Evolutionary conservation across 2,329 filamentous ascomycete genomes (phyloP), one percentile per base, ranked within the genome.

Genomic region (Metarhizium robertsii): DNA sequence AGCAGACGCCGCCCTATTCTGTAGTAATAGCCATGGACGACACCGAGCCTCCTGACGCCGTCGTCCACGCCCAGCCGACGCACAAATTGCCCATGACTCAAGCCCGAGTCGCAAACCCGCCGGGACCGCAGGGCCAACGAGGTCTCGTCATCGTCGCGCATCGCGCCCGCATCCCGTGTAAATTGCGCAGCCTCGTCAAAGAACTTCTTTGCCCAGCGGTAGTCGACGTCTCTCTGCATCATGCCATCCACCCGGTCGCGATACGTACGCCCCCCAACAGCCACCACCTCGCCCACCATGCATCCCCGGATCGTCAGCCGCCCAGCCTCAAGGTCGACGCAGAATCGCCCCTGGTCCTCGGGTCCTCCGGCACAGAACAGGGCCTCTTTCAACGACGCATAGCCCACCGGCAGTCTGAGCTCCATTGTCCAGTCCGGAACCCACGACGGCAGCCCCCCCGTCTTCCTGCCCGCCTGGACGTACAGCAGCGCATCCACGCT

Each of bases 391-490:
- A 67, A 34, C 1, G 52, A 53, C 3, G 54, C n/a, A 47, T 69
- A 69, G 1, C 62, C 60, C 6, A 60, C 50, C 1, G 68, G 66
- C 6, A 63, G 54, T 3, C 30, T 45, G 16, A 71, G 57, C n/a
- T 60, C 32, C 64, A 64, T 65, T 1, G 65, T 61, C 68, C 68
- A 70, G 56, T 71, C 68, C 6, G 68, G 67, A 3, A 65, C 66
- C 69, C 69, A 71, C 2, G 67, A 69, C 2, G 68, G 69, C 18
- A 70, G 29, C 2, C 53, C 56, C 1, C 45, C 13, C 1, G 60
- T 56, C 25, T 42, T 46, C 20, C 65, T 66, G 2, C 64, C 63
- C 6, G 60, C 59, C 55, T 70, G 68, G 6, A 61, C 62, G 51
- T 65, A 70, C 6, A 68, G 58, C 6, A 71, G 55, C 2, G 65